These are phyloP conservation scores for Cryptomeria japonica DNA, from an alignment of 75 land plant genomes.

Conservation along the genomic window DNA sequence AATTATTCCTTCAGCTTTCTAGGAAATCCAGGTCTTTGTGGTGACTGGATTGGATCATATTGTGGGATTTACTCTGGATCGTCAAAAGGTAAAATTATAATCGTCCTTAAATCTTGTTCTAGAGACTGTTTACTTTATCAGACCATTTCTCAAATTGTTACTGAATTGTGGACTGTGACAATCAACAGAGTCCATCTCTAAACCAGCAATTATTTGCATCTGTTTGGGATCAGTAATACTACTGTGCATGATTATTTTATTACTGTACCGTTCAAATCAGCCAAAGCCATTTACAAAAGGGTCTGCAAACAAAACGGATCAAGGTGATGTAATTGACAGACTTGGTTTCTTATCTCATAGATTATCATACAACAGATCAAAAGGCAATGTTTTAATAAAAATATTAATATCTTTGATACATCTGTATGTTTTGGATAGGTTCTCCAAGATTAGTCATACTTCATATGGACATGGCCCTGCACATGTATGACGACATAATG, in stretches of 20 bases:
- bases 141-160: not conserved
- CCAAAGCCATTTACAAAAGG: slow-evolving; percentile 35
- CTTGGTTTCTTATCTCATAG: not conserved
- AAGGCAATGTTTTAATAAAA: not conserved
- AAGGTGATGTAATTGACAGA: not conserved
- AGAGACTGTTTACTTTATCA: too few species aligned
- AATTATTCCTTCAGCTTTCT: slow-evolving; percentile 44
- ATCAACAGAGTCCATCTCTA: slow-evolving; percentile 50
- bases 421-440: slow-evolving; percentile 19
- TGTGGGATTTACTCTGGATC: slow-evolving; percentile 38
- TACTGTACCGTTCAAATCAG: slow-evolving; percentile 52
- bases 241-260: slow-evolving; percentile 56
- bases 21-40: slow-evolving; percentile 87
- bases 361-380: not conserved
- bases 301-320: slow-evolving; percentile 35
- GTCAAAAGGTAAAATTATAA: slow-evolving; percentile 35
- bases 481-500: slow-evolving; percentile 93
- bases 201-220: slow-evolving; percentile 71
- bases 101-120: not conserved
- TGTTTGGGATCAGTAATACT: slow-evolving; percentile 56
- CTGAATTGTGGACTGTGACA: not conserved
- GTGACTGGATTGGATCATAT: slow-evolving; percentile 49
- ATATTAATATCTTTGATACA: not conserved
- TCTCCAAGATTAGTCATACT: slow-evolving; percentile 86
- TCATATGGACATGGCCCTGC: slow-evolving; percentile 97